phyloP scores from a whole-genome alignment of 1,284 basidiomycete species.

The Marasmius oreades region DNA sequence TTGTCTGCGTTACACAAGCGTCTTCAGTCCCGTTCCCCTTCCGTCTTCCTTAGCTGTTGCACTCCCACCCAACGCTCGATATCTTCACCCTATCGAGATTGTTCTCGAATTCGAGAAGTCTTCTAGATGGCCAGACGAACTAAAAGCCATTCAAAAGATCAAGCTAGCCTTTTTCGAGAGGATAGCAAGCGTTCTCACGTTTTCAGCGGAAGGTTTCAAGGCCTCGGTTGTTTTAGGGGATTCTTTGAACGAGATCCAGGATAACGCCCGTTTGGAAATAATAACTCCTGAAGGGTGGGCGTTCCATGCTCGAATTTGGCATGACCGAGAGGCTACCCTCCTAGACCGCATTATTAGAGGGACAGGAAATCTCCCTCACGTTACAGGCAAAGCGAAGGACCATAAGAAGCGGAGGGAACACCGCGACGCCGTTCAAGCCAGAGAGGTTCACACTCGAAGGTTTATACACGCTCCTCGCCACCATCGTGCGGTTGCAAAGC shows the following conservation, averaged over 20 bases:
- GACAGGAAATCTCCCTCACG: slow-evolving; percentile 34
- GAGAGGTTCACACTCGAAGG: slow-evolving; percentile 60
- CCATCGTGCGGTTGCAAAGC: slow-evolving; percentile 78
- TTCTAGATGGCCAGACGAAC: slow-evolving; percentile 92
- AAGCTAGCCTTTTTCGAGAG: slow-evolving; percentile 92
- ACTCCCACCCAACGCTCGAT: slow-evolving; percentile 57
- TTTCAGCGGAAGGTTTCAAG: slow-evolving; percentile 43
- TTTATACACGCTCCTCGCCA: slow-evolving; percentile 84
- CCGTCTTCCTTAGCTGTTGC: slow-evolving; percentile 39
- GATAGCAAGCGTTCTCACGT: slow-evolving; percentile 63
- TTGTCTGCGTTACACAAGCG: slow-evolving; percentile 79
- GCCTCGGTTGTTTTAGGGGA: slow-evolving; percentile 60
- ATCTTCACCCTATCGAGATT: slow-evolving; percentile 68
- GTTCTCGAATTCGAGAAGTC: slow-evolving; percentile 89
- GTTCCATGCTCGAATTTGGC: slow-evolving; percentile 82
- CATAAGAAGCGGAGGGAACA: slow-evolving; percentile 44
- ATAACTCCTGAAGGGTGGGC: slow-evolving; percentile 83
- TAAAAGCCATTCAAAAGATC: slow-evolving; percentile 90
- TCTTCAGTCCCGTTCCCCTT: slow-evolving; percentile 70
- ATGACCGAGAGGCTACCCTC: slow-evolving; percentile 82
- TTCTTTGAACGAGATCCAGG: slow-evolving; percentile 56
- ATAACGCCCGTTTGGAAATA: slow-evolving; percentile 76
- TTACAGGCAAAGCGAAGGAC: slow-evolving; percentile 33
- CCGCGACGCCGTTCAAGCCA: slow-evolving; percentile 58
- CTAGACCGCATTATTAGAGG: slow-evolving; percentile 68